Conservation (phyloP, 2,329 filamentous ascomycete genomes). For the Colletotrichum liaoningense region DNA sequence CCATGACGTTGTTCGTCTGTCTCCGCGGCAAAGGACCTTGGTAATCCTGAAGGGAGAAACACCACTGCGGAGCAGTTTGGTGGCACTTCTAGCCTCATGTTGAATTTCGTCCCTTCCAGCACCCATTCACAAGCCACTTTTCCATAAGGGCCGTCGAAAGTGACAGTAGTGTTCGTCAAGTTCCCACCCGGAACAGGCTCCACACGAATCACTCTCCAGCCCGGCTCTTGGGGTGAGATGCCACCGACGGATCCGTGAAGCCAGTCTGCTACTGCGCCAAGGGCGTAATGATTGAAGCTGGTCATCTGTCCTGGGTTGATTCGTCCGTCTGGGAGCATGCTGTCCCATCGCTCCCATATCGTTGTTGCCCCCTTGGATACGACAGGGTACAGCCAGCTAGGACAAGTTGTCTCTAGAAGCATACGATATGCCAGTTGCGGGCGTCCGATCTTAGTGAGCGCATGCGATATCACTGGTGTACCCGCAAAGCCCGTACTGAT, state of each 20-base stretch:
- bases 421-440: slow-evolving; percentile 48
- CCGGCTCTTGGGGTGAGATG: slow-evolving; percentile 36
- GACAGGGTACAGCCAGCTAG: slow-evolving; percentile 52
- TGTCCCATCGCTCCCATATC: slow-evolving; percentile 57
- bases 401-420: slow-evolving; percentile 48
- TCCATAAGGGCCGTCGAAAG: slow-evolving; percentile 30
- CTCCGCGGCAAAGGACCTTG: neutral
- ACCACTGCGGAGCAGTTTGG: slow-evolving; percentile 21
- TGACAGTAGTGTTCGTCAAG: slow-evolving; percentile 22
- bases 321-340: slow-evolving; percentile 48
- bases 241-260: slow-evolving; percentile 45
- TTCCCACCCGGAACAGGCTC: slow-evolving; percentile 27
- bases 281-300: slow-evolving; percentile 54
- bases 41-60: slow-evolving; percentile 18
- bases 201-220: slow-evolving; percentile 38
- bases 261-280: slow-evolving; percentile 52
- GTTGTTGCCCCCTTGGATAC: slow-evolving; percentile 51
- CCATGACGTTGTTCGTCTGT: neutral
- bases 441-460: slow-evolving; percentile 20
- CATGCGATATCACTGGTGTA: slow-evolving; percentile 27
- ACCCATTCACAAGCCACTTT: slow-evolving; percentile 15
- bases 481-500: slow-evolving; percentile 29
- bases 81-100: slow-evolving; percentile 16
- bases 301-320: slow-evolving; percentile 55
- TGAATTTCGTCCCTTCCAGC: neutral